Percentiles rank a stretch among this genome's conserved stretches.
phyloP scores from a whole-genome alignment of 2,329 filamentous ascomycete species.

The Colletotrichum acutatum region DNA sequence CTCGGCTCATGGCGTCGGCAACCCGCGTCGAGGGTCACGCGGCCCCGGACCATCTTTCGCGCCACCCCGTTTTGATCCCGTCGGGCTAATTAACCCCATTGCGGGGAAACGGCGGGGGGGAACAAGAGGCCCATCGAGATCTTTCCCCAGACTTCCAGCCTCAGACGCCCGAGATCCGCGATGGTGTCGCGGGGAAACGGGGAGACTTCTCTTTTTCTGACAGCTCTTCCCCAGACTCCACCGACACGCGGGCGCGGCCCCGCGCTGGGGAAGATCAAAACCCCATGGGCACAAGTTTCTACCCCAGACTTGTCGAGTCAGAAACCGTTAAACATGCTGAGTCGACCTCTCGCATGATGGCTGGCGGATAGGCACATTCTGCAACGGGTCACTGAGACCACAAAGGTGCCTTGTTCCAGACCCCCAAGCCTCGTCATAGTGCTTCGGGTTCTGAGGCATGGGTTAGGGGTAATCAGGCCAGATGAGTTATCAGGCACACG shows the following conservation, averaged over 20 bases:
- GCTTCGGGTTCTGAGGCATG: too few relatives aligned
- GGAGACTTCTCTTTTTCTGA: not conserved
- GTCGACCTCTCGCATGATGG: not conserved
- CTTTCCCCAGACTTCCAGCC: not conserved
- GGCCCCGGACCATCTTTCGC: not conserved
- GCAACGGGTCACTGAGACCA: not conserved
- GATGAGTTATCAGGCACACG: not conserved
- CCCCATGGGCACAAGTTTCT: not conserved
- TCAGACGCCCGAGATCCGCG: not conserved
- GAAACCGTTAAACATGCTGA: not conserved
- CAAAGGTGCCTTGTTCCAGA: not conserved
- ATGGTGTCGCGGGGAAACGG: not conserved
- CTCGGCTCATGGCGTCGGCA: constrained; percentile 3
- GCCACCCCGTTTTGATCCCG: not conserved
- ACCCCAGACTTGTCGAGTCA: constrained; percentile 21
- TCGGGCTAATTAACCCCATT: not conserved
- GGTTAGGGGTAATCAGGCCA: not conserved
- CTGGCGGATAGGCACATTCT: not conserved
- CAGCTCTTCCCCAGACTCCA: not conserved
- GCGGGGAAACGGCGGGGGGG: constrained; percentile 1
- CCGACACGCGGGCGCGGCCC: not conserved
- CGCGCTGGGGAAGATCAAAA: not conserved
- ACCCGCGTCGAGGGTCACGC: not conserved
- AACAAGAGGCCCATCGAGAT: not conserved
- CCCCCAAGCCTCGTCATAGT: not conserved